Evolutionary conservation across 148 eudicot genomes (phyloP), one percentile per base, ranked within the genome.

Genomic region (Persicaria tinctoria): DNA sequence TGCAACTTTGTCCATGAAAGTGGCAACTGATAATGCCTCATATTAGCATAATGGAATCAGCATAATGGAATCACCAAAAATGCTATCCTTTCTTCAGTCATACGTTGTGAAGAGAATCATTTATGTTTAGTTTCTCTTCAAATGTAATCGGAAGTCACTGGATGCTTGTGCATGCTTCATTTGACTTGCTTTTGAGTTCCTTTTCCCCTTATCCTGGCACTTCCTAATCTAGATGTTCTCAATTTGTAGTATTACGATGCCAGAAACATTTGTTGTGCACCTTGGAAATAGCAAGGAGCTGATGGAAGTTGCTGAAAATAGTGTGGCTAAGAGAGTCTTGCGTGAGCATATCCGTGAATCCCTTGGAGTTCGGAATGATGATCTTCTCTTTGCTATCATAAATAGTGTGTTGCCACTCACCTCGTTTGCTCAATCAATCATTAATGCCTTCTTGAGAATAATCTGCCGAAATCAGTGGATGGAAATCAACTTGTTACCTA

Each of bases 231-330:
- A 38, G 2, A 10, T 32, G n/a, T 47, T 8, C 63, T 50, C 63
- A 14, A 45, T 44, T 2, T 82, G 82, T 90, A 95, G 99, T 80
- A 90, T 95, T 73, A 92, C 80, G 76, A 95, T 95, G 99, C 99
- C 99, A 63, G 84, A 82, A 74, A 90, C 97, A n/a, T 90, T 84
- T 89, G 97, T 92, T 78, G 99, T 95, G 76, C 99, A 95, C 87
- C 99, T 95, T 80, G 99, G 99, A 38, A 95, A 95, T 74, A 95
- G 99, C 88, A 92, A 92, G 74, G 99, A 95, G 56, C 89, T 95
- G 59, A 95, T 90, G 97, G 94, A 92, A 76, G 91, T 92, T 66
- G 99, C 99, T 74, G 97, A 92, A 79, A 85, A 85, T 77, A 87
- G 82, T 74, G 90, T 95, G 55, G 99, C 99, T 16, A 95, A 89